Evolutionary conservation across 2,329 filamentous ascomycete genomes (phyloP).

Genomic region (Plectosphaerella plurivora): DNA sequence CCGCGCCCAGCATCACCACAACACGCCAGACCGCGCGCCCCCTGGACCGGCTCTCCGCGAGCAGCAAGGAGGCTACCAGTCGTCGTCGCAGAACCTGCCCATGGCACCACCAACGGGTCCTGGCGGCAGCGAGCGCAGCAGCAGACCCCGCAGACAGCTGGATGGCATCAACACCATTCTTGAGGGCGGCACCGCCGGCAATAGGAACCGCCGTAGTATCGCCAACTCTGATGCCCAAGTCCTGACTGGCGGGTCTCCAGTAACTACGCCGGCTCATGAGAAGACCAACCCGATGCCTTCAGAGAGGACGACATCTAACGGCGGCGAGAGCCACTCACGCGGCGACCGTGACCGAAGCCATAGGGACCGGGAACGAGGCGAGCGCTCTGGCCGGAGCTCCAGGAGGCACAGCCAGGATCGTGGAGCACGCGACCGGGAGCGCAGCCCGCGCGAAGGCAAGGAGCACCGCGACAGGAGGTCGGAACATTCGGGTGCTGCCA

Average conservation of each 20-base stretch:
- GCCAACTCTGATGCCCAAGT: slow-evolving; percentile 53
- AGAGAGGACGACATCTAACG: slow-evolving; percentile 25
- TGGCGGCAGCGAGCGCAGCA: slow-evolving; percentile 19
- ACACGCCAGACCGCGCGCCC: background rate
- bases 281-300: slow-evolving; percentile 36
- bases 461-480: slow-evolving; percentile 41
- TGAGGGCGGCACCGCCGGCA: slow-evolving; percentile 27
- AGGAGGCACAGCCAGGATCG: slow-evolving; percentile 35
- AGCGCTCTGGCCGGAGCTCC: slow-evolving; percentile 30
- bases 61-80: background rate
- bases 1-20: background rate
- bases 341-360: slow-evolving; percentile 30
- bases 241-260: slow-evolving; percentile 48
- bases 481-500: slow-evolving; percentile 14
- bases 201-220: slow-evolving; percentile 36
- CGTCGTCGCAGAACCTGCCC: slow-evolving; percentile 1
- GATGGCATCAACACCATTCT: slow-evolving; percentile 56
- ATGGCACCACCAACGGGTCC: slow-evolving; percentile 27
- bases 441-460: slow-evolving; percentile 38
- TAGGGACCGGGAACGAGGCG: slow-evolving; percentile 23
- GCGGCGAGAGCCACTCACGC: slow-evolving; percentile 29
- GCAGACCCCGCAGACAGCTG: slow-evolving; percentile 46
- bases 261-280: slow-evolving; percentile 44
- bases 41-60: background rate
- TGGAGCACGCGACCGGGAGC: slow-evolving; percentile 24